Base-by-base conservation (phyloP, 1,284 basidiomycete genomes). In the Pterula multifida region DNA sequence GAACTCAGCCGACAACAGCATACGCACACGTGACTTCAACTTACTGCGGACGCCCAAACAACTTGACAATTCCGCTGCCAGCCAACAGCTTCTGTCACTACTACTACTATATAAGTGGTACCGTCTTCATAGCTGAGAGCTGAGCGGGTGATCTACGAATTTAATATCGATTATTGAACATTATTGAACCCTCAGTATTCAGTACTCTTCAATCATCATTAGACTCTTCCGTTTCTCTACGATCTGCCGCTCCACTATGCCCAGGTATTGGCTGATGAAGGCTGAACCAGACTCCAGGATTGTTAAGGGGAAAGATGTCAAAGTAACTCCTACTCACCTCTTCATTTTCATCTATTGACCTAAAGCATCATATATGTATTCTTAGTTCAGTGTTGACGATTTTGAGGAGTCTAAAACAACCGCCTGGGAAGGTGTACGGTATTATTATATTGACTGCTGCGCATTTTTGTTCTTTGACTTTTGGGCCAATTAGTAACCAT, bases 351-450 rank as follows among this genome's bases (percentile, higher is more conserved):
- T 39, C 39, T 26, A 25, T 32, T 28, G 36, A 49, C n/a, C 25
- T 45, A 51, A 47, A 46, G 35, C 24, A 24, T 50, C 26, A 48
- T 53, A 49, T 50, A n/a, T 47, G n/a, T n/a, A n/a, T n/a, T n/a
- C n/a, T n/a, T 59, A 93, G 90, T 95, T 95, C 63, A 90, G 87
- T 51, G 80, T 94, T 1, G 90, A 92, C 56, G 90, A 94, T 65
- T 91, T 95, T 58, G 86, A 92, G 64, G 58, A 70, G 26, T 76
- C 78, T 50, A 77, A 75, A 45, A 80, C 75, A 4, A 91, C 91
- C 0, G 72, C 84, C 17, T 96, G 93, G 93, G 93, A 96, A 60
- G 93, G 93, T 50, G 85, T 93, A 19, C 13, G 39, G 39, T 42
- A 22, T 17, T 6, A 22, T 6, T n/a, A 9, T 19, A 4, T 17